These are phyloP conservation scores for Aspergillus luchuensis DNA, from an alignment of 2,329 filamentous ascomycete genomes.

Conservation along the genomic window DNA sequence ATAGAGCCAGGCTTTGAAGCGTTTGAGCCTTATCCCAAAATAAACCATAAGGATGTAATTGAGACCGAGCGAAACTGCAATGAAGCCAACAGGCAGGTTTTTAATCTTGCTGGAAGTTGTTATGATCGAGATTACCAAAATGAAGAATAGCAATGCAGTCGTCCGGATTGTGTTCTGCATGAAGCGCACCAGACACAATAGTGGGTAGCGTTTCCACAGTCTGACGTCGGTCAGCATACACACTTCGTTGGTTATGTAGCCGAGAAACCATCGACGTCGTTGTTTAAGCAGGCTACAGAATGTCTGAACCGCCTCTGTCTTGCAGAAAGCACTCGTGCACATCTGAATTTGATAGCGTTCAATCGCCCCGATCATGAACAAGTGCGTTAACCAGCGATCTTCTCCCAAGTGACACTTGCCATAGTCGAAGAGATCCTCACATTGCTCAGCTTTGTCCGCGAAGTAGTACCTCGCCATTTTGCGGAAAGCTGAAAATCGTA, in stretches of 20 bases:
- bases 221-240: slow-evolving; percentile 96
- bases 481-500: slow-evolving; percentile 93
- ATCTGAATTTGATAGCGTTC: slow-evolving; percentile 95
- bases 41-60: slow-evolving; percentile 97
- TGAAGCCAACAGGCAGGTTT: slow-evolving; percentile 88
- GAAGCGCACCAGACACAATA: slow-evolving; percentile 82
- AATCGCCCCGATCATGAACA: slow-evolving; percentile 98
- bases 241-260: slow-evolving; percentile 96
- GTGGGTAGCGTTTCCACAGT: slow-evolving; percentile 86
- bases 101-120: slow-evolving; percentile 77
- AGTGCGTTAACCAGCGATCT: slow-evolving; percentile 93
- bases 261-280: slow-evolving; percentile 91
- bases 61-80: slow-evolving; percentile 84
- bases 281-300: slow-evolving; percentile 87
- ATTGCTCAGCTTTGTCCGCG: slow-evolving; percentile 92
- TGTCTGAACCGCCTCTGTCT: slow-evolving; percentile 93
- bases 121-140: slow-evolving; percentile 83
- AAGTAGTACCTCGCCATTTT: slow-evolving; percentile 99
- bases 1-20: slow-evolving; percentile 94
- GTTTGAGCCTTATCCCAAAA: slow-evolving; percentile 81
- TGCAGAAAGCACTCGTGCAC: slow-evolving; percentile 97
- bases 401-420: slow-evolving; percentile 94
- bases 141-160: slow-evolving; percentile 89
- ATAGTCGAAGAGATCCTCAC: slow-evolving; percentile 94
- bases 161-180: slow-evolving; percentile 97